Evolutionary conservation across 2,329 filamentous ascomycete species (phyloP), one percentile per base, ranked within the genome.

Genomic region (Cladophialophora exuberans): DNA sequence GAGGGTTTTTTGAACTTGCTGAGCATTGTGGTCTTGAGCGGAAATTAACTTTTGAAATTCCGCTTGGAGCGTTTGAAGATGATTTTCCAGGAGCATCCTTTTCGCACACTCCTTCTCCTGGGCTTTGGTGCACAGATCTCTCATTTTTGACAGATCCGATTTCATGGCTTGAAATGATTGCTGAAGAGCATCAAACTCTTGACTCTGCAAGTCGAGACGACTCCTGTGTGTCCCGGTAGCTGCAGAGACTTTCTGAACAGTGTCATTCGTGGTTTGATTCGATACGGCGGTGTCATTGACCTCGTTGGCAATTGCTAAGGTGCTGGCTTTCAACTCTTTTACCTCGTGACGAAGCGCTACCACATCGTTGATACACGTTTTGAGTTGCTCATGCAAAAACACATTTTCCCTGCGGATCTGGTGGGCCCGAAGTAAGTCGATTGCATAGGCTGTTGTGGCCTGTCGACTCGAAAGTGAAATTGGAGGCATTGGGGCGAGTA

Each of bases 361-460:
- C 10, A 59, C 28, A 22, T 58, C 48, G 20, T 59, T 41, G 23
- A 50, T 45, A 30, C 55, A 55, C 6, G 38, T 25, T 26, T 57
- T 17, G 41, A 63, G 35, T 41, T 63, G 50, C 31, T 54, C 44
- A 22, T 61, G 51, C 9, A 64, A 49, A 17, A 58, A 51, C 6
- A 47, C 53, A 43, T 64, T 64, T 51, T 64, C 61, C 47, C 59
- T 60, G 17, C 62, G 55, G 5, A 63, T 26, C 35, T 64, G 57
- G 38, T 64, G 62, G 28, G 57, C 52, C 52, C 50, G 46, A 4
- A 64, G 55, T 22, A 62, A 38, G 42, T 62, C 59, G 46, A 61
- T 58, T 17, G 57, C 62, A 41, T 63, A 59, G 22, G 47, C 39
- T 23, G 58, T 49, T 17, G 43, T 54, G 23, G 35, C 18, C 43